These are phyloP conservation scores for Pinus taeda DNA, from an alignment of 75 land plant species.

Conservation along the genomic window DNA sequence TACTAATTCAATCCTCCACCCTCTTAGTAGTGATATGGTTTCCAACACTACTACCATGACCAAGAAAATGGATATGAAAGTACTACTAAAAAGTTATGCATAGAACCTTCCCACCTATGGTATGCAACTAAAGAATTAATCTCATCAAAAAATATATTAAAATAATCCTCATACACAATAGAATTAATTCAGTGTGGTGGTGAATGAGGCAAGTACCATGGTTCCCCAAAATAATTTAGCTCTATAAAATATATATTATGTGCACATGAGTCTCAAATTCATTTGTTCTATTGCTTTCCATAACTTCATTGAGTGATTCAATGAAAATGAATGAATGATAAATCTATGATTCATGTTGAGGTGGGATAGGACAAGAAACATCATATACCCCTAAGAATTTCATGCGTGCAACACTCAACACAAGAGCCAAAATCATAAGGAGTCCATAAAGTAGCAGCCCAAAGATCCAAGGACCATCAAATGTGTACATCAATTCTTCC, in stretches of 20 bases:
- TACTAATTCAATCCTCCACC: too few species aligned
- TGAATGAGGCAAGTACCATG: conserved; percentile 97
- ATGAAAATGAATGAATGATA: conserved; percentile 96
- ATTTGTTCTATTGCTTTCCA: conserved; percentile 93
- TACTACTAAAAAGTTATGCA: conserved; percentile 73
- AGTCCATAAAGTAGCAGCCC: conserved; percentile 74
- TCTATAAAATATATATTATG: conserved; percentile 90
- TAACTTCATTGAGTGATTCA: conserved; percentile 96
- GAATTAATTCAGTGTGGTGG: conserved; percentile 92
- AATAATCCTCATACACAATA: conserved; percentile 98
- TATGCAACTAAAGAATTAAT: conserved; percentile 85
- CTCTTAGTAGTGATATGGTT: too few species aligned
- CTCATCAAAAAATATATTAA: conserved; percentile 92
- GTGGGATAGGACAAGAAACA: conserved; percentile 81
- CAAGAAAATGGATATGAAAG: conserved; percentile 94
- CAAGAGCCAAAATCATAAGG: conserved; percentile 79
- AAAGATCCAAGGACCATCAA: conserved; percentile 98
- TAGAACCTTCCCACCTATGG: conserved; percentile 99
- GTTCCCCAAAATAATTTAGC: conserved; percentile 88
- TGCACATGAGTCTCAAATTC: conserved; percentile 96
- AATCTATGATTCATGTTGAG: conserved; percentile 87
- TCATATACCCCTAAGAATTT: conserved; percentile 93
- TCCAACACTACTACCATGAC: conserved; percentile 90
- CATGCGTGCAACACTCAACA: conserved; percentile 94
- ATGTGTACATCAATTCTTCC: conserved; percentile 91